Evolutionary conservation across 768 basidiomycete genomes (phyloP).

Genomic region (Rhizopogon salebrosus): DNA sequence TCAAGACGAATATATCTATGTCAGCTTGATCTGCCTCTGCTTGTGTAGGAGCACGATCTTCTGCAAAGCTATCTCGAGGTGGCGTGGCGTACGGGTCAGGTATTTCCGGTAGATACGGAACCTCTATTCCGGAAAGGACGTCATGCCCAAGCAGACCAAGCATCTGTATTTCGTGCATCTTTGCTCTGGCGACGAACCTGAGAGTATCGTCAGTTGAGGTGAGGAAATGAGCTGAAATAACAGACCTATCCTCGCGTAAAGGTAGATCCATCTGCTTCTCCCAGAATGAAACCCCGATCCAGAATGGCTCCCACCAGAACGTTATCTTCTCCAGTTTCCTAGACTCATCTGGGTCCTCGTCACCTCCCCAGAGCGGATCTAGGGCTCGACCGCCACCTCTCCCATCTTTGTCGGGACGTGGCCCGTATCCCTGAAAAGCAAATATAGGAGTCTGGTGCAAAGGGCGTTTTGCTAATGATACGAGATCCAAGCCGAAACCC

Average conservation of each 20-base stretch:
- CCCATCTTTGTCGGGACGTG: slow-evolving; percentile 44
- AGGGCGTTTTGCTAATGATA: slow-evolving; percentile 87
- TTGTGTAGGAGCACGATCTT: slow-evolving; percentile 36
- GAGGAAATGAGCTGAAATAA: not conserved
- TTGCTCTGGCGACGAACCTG: slow-evolving; percentile 91
- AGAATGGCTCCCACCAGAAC: slow-evolving; percentile 91
- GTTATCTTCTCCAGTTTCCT: slow-evolving; percentile 42
- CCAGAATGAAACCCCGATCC: slow-evolving; percentile 80
- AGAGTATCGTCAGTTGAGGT: not conserved
- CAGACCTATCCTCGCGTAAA: slow-evolving; percentile 69
- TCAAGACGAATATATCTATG: slow-evolving; percentile 57
- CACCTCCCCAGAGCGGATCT: slow-evolving; percentile 76
- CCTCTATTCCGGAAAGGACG: slow-evolving; percentile 81
- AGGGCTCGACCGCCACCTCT: slow-evolving; percentile 42
- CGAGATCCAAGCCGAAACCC: slow-evolving; percentile 84
- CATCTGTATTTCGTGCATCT: slow-evolving; percentile 97
- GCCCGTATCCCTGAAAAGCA: slow-evolving; percentile 72
- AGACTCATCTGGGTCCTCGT: slow-evolving; percentile 38
- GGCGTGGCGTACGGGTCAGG: slow-evolving; percentile 26
- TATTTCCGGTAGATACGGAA: slow-evolving; percentile 65
- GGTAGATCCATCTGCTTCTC: slow-evolving; percentile 84
- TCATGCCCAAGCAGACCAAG: slow-evolving; percentile 89
- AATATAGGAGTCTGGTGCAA: slow-evolving; percentile 93
- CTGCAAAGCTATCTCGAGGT: slow-evolving; percentile 27
- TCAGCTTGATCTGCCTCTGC: slow-evolving; percentile 73